Base-by-base conservation (phyloP, 768 basidiomycete species). In the Leccinum truebloodii region DNA sequence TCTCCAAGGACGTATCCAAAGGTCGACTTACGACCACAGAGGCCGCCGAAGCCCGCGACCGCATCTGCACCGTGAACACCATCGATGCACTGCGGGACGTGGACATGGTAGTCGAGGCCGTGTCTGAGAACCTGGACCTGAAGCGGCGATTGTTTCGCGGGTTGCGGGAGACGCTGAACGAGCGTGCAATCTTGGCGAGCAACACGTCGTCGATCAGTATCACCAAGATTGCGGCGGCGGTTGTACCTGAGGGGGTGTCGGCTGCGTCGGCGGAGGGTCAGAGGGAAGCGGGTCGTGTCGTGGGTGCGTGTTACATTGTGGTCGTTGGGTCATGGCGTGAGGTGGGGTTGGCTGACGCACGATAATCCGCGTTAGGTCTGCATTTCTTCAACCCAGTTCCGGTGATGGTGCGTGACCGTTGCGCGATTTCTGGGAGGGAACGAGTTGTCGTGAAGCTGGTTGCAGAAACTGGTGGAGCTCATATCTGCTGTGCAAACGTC, bases 351-450 rank as follows among this genome's bases (percentile, higher is more conserved):
- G 52, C 30, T 57, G 37, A 58, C 48, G 60, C 30, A 30, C 32
- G 55, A 13, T 22, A 20, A 22, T 18, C 52, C 6, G 16, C 34
- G 4, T 50, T 55, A 94, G 92, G 88, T 13, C 78, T 96, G 46
- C 94, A 96, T 72, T 97, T 95, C 80, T 96, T 97, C 79, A 96
- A 98, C 69, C 95, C 95, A 4, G 95, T 97, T 4, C 95, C 95
- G 3, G 91, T 96, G 34, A 97, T 97, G 95, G 92, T 92, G 69
- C 54, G 83, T 52, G 13, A 26, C 0, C 18, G 6, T 50, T 10
- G 35, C 30, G 8, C 32, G 20, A 46, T 22, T n/a, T 46, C 20
- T 46, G 20, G 20, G 18, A 7, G 14, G 13, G 14, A 14, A 5
- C 9, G 9, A n/a, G 35, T 28, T 28, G 8, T 37, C 10, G 28